phyloP scores from a whole-genome alignment of 2,329 filamentous ascomycete species.

The Sporothrix protearum region DNA sequence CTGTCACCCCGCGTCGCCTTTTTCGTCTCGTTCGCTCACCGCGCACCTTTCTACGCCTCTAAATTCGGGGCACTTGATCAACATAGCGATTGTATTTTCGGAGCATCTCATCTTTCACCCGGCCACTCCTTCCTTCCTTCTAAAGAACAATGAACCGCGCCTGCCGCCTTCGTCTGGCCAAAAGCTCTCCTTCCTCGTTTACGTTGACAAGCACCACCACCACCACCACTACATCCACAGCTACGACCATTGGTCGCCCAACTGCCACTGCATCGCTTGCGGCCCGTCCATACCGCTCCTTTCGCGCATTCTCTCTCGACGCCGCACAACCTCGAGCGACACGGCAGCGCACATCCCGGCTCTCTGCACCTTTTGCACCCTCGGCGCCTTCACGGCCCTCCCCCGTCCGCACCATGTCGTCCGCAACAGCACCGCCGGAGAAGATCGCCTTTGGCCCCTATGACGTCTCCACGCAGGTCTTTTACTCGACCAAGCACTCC shows the following conservation, averaged over 20 bases:
- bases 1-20: neutral
- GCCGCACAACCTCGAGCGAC: neutral
- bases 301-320: neutral
- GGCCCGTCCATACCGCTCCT: neutral
- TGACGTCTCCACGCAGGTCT: conserved; percentile 80
- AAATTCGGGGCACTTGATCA: neutral
- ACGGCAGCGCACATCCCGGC: neutral
- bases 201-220: neutral
- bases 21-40: neutral
- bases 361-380: neutral
- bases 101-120: neutral
- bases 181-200: neutral
- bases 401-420: neutral
- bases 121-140: neutral
- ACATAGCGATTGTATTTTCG: neutral
- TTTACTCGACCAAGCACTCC: conserved; percentile 72
- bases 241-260: neutral
- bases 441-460: conserved; percentile 69
- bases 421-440: neutral
- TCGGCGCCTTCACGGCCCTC: neutral
- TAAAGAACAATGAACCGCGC: conserved; percentile 8
- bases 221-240: neutral
- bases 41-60: neutral
- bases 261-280: neutral
- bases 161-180: conserved; percentile 3